Percentiles rank a stretch among this genome's conserved stretches.
phyloP scores from a whole-genome alignment of 2,329 filamentous ascomycete species.

The Apiospora saccharicola region DNA sequence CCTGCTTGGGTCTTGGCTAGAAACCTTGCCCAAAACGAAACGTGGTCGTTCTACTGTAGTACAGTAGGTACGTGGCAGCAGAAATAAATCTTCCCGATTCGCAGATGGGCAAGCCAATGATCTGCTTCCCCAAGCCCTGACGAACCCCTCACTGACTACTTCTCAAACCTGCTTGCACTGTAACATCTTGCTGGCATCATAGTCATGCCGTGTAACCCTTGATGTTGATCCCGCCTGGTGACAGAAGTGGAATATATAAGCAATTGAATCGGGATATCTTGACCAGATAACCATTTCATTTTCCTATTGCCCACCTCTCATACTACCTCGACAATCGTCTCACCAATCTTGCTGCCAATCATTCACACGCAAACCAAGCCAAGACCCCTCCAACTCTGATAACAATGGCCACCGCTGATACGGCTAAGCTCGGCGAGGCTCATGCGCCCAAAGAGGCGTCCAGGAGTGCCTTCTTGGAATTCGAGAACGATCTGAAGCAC shows the following conservation, averaged over 20 bases:
- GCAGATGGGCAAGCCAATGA: conserved; percentile 6
- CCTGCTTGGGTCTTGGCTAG: neutral
- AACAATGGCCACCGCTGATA: conserved; percentile 58
- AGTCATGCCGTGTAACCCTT: conserved; percentile 4
- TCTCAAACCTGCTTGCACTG: conserved; percentile 17
- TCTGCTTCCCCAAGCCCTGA: neutral
- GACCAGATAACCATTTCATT: neutral
- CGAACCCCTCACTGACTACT: neutral
- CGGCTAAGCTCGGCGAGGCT: conserved; percentile 55
- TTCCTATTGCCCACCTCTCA: neutral
- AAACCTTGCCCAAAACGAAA: neutral
- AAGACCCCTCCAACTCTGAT: conserved; percentile 1
- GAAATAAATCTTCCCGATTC: neutral
- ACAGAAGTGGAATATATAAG: neutral
- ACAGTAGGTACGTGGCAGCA: conserved; percentile 6
- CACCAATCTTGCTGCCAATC: neutral
- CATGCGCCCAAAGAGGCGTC: conserved; percentile 60
- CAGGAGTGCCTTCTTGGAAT: conserved; percentile 56
- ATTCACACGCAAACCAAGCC: neutral
- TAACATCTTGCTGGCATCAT: conserved; percentile 13
- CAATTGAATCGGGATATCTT: neutral
- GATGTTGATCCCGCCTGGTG: neutral
- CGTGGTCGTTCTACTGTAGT: neutral
- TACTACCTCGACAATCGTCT: neutral
- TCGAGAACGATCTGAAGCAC: conserved; percentile 60